Conservation (phyloP, 306 rosid genomes). For the Dalbergia cochinchinensis region DNA sequence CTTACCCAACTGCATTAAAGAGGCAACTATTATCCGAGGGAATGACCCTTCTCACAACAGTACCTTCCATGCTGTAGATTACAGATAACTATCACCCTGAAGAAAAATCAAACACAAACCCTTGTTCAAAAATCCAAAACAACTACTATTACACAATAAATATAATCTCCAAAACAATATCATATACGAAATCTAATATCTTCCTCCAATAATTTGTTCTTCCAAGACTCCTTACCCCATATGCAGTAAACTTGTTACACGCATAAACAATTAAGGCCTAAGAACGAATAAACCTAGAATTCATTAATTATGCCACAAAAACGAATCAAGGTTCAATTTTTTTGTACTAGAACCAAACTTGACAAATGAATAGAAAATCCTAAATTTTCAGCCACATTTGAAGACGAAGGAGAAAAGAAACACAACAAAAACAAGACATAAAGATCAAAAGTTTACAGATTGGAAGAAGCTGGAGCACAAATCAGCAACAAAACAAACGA, state of each 20-base stretch:
- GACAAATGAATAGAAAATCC: background rate
- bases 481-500: constrained; percentile 1
- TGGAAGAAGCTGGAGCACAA: constrained; percentile 14
- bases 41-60: constrained; percentile 78
- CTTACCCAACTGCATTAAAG: constrained; percentile 96
- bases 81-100: constrained; percentile 43
- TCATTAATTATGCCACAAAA: background rate
- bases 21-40: constrained; percentile 92
- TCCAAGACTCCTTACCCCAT: background rate
- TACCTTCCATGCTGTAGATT: constrained; percentile 73
- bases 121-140: constrained; percentile 20
- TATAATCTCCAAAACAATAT: background rate
- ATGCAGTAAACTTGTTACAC: background rate
- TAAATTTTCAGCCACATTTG: background rate
- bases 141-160: background rate
- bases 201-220: background rate
- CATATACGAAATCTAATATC: constrained; percentile 9
- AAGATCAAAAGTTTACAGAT: background rate
- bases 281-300: constrained; percentile 24
- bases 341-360: background rate
- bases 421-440: background rate
- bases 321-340: background rate
- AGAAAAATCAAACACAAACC: constrained; percentile 38
- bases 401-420: background rate
- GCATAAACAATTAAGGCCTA: background rate